Evolutionary conservation across 345 rosid genomes (phyloP).

Genomic region (Nephelium lappaceum): DNA sequence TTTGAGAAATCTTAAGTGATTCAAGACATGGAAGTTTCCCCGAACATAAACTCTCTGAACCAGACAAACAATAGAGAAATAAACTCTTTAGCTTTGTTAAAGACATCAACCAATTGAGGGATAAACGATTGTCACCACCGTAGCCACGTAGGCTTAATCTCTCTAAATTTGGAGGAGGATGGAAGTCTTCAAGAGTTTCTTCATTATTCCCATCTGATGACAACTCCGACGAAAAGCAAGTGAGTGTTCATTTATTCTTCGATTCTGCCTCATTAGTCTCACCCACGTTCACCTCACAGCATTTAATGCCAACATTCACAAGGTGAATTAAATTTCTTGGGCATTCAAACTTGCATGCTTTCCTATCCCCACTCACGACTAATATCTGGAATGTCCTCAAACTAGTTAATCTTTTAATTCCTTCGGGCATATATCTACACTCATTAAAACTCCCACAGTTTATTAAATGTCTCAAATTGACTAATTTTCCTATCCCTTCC

Average conservation of each 20-base stretch:
- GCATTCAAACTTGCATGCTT: neutral
- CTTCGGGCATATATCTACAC: neutral
- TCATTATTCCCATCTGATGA: neutral
- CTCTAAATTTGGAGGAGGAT: conserved; percentile 10
- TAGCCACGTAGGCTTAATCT: accelerated
- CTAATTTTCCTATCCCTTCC: neutral
- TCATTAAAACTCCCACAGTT: too few species aligned
- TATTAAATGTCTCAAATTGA: neutral
- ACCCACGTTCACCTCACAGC: neutral
- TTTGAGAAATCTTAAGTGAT: neutral
- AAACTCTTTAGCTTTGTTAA: neutral
- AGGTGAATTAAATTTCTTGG: neutral
- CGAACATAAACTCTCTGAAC: neutral
- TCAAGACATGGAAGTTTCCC: neutral
- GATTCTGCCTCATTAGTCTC: neutral
- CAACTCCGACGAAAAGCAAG: neutral
- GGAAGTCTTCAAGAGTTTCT: conserved; percentile 1
- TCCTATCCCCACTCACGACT: neutral
- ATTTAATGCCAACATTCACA: neutral
- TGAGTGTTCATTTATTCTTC: neutral
- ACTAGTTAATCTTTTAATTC: neutral
- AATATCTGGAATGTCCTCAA: neutral
- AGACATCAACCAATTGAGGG: neutral
- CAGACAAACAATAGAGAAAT: neutral
- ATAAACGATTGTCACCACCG: too few species aligned